phyloP scores from a whole-genome alignment of 441 rosid species.

The Manihot esculenta region DNA sequence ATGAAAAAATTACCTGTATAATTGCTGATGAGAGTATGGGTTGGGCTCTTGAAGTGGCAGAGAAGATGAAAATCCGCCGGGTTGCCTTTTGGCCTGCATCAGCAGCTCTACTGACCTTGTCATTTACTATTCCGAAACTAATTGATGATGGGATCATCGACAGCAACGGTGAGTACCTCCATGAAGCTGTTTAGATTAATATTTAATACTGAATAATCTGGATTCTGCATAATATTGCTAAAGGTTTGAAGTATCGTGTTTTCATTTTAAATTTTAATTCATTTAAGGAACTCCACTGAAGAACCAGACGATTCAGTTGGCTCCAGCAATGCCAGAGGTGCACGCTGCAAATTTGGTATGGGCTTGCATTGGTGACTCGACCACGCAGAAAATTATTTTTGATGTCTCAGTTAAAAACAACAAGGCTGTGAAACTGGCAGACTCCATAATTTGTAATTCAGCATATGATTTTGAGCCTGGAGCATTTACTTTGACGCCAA shows the following conservation, averaged over 20 bases:
- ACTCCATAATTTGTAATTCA: slow-evolving; percentile 49
- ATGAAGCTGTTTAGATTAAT: background rate
- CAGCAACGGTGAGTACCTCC: slow-evolving; percentile 33
- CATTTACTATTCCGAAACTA: slow-evolving; percentile 35
- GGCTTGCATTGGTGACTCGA: slow-evolving; percentile 33
- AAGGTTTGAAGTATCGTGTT: background rate
- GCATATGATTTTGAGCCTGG: slow-evolving; percentile 44
- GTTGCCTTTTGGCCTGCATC: slow-evolving; percentile 61
- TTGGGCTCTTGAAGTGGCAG: slow-evolving; percentile 42
- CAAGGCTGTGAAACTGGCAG: slow-evolving; percentile 15
- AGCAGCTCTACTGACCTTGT: slow-evolving; percentile 39
- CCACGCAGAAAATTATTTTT: slow-evolving; percentile 32
- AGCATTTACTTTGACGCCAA: slow-evolving; percentile 26
- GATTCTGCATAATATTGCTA: background rate
- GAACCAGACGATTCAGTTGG: slow-evolving; percentile 30
- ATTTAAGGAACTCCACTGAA: slow-evolving; percentile 33
- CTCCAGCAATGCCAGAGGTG: slow-evolving; percentile 41
- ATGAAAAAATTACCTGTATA: slow-evolving; percentile 21
- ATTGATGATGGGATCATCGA: slow-evolving; percentile 48
- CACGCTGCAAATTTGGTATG: slow-evolving; percentile 36
- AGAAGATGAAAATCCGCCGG: slow-evolving; percentile 40
- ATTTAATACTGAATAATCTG: background rate
- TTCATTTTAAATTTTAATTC: background rate
- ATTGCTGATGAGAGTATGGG: slow-evolving; percentile 32
- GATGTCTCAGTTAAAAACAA: slow-evolving; percentile 14